A percentile compares a stretch with the other conserved stretches of the same genome.
Evolutionary conservation across 495 filamentous ascomycete genomes (phyloP).

Genomic region (Baudoinia panamericana): DNA sequence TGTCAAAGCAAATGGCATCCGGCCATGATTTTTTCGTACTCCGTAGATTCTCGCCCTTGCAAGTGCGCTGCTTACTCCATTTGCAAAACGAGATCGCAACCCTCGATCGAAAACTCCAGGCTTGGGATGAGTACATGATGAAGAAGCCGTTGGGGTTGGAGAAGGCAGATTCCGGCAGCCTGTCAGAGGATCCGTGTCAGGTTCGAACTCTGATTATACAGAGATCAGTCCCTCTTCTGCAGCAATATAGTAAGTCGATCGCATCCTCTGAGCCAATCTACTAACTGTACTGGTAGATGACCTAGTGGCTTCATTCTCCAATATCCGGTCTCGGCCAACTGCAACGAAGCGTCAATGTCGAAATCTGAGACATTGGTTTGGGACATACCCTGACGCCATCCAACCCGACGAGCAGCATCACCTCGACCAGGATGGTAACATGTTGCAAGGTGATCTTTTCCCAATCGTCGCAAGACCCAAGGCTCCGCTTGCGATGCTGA

Average conservation of each 20-base stretch:
- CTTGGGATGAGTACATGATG: background rate
- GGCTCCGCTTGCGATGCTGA: background rate
- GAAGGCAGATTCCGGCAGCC: background rate
- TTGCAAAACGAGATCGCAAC: slow-evolving; percentile 3
- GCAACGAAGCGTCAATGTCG: background rate
- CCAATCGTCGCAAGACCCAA: background rate
- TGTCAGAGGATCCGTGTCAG: background rate
- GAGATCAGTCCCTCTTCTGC: background rate
- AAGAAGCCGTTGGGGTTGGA: background rate
- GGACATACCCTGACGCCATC: background rate
- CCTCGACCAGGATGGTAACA: background rate
- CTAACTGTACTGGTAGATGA: background rate
- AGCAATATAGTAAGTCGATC: slow-evolving; percentile 1
- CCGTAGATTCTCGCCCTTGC: background rate
- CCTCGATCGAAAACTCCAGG: background rate
- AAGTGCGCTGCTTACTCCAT: background rate
- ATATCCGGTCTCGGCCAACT: background rate
- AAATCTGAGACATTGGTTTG: slow-evolving; percentile 4
- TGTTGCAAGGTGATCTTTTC: slow-evolving; percentile 5
- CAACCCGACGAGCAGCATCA: background rate
- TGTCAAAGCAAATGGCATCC: background rate
- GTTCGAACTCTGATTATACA: background rate
- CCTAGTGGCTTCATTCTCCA: background rate
- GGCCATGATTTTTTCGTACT: slow-evolving; percentile 3
- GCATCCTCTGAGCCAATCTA: background rate